Conservation (phyloP, 176 grass and related monocot genomes). For the Zea luxurians region DNA sequence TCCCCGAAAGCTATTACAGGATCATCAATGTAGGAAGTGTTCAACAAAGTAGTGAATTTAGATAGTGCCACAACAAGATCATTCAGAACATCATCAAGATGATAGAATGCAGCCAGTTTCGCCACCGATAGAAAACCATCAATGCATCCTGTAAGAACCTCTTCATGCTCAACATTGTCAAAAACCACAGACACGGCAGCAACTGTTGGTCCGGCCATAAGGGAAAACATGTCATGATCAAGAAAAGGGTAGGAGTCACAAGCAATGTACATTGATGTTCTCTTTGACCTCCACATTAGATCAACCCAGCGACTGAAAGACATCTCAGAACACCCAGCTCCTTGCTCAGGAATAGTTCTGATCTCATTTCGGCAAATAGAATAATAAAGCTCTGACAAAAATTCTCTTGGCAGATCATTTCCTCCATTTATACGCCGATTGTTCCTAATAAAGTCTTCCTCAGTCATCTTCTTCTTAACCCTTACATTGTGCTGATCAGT, state of each 20-base stretch:
- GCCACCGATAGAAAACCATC: slow-evolving; percentile 87
- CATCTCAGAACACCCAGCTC: slow-evolving; percentile 84
- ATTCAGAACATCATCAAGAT: slow-evolving; percentile 86
- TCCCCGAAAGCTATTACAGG: slow-evolving; percentile 80
- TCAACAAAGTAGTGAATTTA: slow-evolving; percentile 85
- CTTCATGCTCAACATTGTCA: slow-evolving; percentile 87
- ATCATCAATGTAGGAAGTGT: slow-evolving; percentile 65
- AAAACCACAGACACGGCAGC: slow-evolving; percentile 95
- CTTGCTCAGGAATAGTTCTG: slow-evolving; percentile 81
- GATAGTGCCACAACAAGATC: slow-evolving; percentile 91
- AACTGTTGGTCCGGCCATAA: slow-evolving; percentile 82
- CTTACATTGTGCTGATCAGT: slow-evolving; percentile 94
- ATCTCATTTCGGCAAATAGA: slow-evolving; percentile 97
- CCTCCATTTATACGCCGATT: slow-evolving; percentile 94
- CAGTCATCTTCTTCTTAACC: slow-evolving; percentile 99
- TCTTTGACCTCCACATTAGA: slow-evolving; percentile 82
- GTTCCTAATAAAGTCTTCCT: slow-evolving; percentile 97
- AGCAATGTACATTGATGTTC: slow-evolving; percentile 68
- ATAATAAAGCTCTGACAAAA: slow-evolving; percentile 73
- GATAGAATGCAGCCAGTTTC: slow-evolving; percentile 81
- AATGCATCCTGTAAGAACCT: slow-evolving; percentile 69
- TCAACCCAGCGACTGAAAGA: slow-evolving; percentile 92
- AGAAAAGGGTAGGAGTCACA: slow-evolving; percentile 73
- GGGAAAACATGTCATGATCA: slow-evolving; percentile 90
- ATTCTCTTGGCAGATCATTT: slow-evolving; percentile 84